Conservation (phyloP, 208 protist genomes). For the Wallacemonas rigidus region DNA sequence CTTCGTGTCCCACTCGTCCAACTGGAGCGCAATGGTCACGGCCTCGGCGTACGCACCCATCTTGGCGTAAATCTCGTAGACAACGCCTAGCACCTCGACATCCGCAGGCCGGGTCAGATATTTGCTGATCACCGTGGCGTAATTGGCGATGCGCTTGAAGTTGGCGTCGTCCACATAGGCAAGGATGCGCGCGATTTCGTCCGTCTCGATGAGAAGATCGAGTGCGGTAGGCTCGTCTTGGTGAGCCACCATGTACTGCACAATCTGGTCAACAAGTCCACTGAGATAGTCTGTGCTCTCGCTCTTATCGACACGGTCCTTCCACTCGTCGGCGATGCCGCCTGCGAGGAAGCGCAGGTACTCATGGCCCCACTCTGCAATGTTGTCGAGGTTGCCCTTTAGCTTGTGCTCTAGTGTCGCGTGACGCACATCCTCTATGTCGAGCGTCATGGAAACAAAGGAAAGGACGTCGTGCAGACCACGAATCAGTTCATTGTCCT, state of each 20-base stretch:
- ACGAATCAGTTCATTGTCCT: slow-evolving; percentile 52
- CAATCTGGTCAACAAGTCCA: slow-evolving; percentile 93
- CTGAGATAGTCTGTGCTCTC: slow-evolving; percentile 83
- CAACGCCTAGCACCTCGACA: slow-evolving; percentile 85
- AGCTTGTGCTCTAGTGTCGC: slow-evolving; percentile 96
- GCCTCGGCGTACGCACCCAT: slow-evolving; percentile 92
- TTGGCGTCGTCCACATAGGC: slow-evolving; percentile 94
- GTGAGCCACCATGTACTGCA: slow-evolving; percentile 95
- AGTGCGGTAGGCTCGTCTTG: slow-evolving; percentile 98
- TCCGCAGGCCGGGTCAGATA: slow-evolving; percentile 97
- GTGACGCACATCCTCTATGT: slow-evolving; percentile 61
- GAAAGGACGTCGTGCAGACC: slow-evolving; percentile 97
- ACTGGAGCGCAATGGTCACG: slow-evolving; percentile 83
- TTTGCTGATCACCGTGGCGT: slow-evolving; percentile 92
- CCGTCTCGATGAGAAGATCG: slow-evolving; percentile 98
- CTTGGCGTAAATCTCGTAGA: slow-evolving; percentile 94
- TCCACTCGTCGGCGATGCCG: slow-evolving; percentile 95
- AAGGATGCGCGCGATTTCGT: slow-evolving; percentile 90
- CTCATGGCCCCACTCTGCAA: slow-evolving; percentile 99
- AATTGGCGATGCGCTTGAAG: slow-evolving; percentile 95
- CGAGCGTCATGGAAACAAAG: slow-evolving; percentile 98
- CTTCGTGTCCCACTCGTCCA: slow-evolving; percentile 76
- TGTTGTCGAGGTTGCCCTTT: slow-evolving; percentile 90
- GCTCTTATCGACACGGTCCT: slow-evolving; percentile 51
- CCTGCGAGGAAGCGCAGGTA: slow-evolving; percentile 97